Evolutionary conservation across 2,329 filamentous ascomycete genomes (phyloP).

Genomic region (Colletotrichum sp.): DNA sequence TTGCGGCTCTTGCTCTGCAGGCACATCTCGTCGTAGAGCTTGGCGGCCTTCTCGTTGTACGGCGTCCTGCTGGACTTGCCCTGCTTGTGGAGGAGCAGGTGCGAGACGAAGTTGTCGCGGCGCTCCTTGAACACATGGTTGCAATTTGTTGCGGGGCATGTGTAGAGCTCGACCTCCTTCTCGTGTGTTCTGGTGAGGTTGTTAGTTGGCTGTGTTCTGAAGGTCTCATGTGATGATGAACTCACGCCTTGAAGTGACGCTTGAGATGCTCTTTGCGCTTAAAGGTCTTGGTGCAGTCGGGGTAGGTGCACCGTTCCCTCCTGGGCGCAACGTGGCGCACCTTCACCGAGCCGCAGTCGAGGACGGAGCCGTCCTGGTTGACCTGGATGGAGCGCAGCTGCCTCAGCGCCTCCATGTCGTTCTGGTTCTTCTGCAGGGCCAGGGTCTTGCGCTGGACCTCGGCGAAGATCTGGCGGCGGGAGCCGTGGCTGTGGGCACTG

Average conservation of each 20-base stretch:
- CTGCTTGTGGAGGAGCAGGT: constrained; percentile 25
- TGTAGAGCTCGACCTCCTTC: constrained; percentile 21
- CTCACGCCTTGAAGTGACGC: constrained; percentile 58
- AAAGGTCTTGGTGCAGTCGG: constrained; percentile 53
- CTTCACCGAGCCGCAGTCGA: constrained; percentile 18
- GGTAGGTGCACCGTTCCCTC: constrained; percentile 43
- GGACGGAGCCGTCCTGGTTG: constrained; percentile 16
- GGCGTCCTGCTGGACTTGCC: constrained; percentile 24
- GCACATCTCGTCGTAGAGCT: constrained; percentile 23
- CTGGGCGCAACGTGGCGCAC: constrained; percentile 23
- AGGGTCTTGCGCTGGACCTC: constrained; percentile 48
- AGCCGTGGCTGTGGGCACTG: constrained; percentile 27
- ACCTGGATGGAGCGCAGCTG: constrained; percentile 19
- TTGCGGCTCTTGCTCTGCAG: constrained; percentile 24
- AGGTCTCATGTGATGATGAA: too few relatives aligned
- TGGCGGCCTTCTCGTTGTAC: constrained; percentile 22
- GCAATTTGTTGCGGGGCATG: constrained; percentile 21
- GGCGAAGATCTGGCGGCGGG: constrained; percentile 43
- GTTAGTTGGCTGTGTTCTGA: too few relatives aligned
- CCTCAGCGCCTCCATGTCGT: constrained; percentile 23
- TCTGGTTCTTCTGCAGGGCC: constrained; percentile 47
- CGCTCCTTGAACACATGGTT: constrained; percentile 24
- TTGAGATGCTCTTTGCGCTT: constrained; percentile 61
- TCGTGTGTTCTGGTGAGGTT: constrained; percentile 12
- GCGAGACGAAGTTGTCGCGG: constrained; percentile 26